Conservation (phyloP, 805 yeast species). For the Schwanniomyces yamadae region DNA sequence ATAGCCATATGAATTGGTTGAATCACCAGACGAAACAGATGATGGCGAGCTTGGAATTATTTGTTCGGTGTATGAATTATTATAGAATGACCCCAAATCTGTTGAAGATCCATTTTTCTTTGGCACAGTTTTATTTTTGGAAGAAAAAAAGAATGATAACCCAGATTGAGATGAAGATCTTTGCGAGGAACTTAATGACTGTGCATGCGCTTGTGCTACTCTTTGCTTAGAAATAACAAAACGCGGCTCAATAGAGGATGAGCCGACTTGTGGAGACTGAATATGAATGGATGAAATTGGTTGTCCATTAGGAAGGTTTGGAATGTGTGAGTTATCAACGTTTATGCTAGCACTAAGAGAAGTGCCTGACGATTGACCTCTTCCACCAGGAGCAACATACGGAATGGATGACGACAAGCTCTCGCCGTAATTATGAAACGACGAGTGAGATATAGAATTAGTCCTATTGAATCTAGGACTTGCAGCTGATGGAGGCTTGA, state of each 20-base stretch:
- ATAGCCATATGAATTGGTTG: slow-evolving; percentile 17
- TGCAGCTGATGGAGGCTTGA: slow-evolving; percentile 20
- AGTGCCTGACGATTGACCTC: slow-evolving; percentile 14
- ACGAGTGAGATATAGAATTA: slow-evolving; percentile 39
- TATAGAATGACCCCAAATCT: slow-evolving; percentile 42
- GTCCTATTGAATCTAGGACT: slow-evolving; percentile 44
- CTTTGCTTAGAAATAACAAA: slow-evolving; percentile 81
- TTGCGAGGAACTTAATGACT: slow-evolving; percentile 33
- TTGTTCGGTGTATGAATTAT: slow-evolving; percentile 32
- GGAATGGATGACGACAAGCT: slow-evolving; percentile 62
- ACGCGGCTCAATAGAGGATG: slow-evolving; percentile 74
- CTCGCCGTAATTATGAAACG: slow-evolving; percentile 37
- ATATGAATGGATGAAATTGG: slow-evolving; percentile 61
- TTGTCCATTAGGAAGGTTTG: slow-evolving; percentile 56
- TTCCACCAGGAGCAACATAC: slow-evolving; percentile 70
- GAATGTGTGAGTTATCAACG: slow-evolving; percentile 32
- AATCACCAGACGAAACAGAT: slow-evolving; percentile 38
- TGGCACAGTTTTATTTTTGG: slow-evolving; percentile 35
- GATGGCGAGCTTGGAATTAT: slow-evolving; percentile 30
- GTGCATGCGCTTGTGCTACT: slow-evolving; percentile 52
- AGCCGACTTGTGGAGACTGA: slow-evolving; percentile 63
- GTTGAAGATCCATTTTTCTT: slow-evolving; percentile 37
- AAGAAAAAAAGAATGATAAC: slow-evolving; percentile 48
- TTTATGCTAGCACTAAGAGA: slow-evolving; percentile 1
- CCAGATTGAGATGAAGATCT: slow-evolving; percentile 47